phyloP scores from a whole-genome alignment of 2,329 filamentous ascomycete genomes.

The Beauveria sp. region DNA sequence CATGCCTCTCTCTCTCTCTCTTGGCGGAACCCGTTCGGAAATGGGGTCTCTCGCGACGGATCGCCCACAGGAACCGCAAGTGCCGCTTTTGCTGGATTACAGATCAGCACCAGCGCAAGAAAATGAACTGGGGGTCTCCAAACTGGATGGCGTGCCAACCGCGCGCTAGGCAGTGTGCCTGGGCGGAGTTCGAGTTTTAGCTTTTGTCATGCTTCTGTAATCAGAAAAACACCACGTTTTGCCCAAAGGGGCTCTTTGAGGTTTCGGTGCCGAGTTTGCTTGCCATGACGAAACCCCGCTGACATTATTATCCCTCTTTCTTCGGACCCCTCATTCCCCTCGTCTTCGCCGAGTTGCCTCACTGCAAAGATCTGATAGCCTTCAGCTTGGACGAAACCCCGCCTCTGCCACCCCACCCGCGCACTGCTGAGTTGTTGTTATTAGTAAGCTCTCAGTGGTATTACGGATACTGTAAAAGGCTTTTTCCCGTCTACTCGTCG shows the following conservation, averaged over 20 bases:
- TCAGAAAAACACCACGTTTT: not conserved
- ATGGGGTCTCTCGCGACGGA: not conserved
- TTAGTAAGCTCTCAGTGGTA: not conserved
- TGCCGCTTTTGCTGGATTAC: not conserved
- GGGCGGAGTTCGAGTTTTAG: not conserved
- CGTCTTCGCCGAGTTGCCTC: no score
- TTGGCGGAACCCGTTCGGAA: not conserved
- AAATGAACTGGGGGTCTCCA: not conserved
- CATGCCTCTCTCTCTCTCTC: no score
- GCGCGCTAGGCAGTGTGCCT: not conserved
- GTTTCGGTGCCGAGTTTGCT: not conserved
- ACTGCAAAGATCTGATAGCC: not conserved
- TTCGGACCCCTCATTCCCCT: not conserved
- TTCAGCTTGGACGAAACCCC: not conserved
- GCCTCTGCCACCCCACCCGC: not conserved
- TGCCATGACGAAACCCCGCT: not conserved
- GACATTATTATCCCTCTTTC: not conserved
- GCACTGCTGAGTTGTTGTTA: not conserved
- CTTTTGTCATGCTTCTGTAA: constrained; percentile 10
- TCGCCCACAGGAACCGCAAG: not conserved
- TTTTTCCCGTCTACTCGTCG: not conserved
- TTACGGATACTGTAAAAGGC: not conserved
- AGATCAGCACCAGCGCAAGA: not conserved
- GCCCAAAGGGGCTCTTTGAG: not conserved
- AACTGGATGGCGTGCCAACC: not conserved